Evolutionary conservation across 1,284 basidiomycete species (phyloP).

Genomic region (Sporisorium reilianum): DNA sequence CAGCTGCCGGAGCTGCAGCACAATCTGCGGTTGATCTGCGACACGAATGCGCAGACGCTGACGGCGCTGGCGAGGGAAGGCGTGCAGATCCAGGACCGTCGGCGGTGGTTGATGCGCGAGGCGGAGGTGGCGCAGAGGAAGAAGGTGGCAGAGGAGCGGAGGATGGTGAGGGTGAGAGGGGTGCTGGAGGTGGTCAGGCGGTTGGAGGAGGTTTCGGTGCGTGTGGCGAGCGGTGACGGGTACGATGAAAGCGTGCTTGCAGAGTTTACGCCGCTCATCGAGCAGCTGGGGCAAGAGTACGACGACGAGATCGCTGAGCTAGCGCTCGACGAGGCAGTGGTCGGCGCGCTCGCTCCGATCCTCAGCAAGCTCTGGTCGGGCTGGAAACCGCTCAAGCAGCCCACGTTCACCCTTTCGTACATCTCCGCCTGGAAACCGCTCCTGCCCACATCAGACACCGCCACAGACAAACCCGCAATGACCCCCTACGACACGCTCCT

Average conservation of each 20-base stretch:
- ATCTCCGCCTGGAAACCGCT: constrained; percentile 80
- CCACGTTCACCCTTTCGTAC: constrained; percentile 73
- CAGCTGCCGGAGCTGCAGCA: constrained; percentile 91
- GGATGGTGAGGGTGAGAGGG: constrained; percentile 51
- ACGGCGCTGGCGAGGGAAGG: constrained; percentile 90
- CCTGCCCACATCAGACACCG: constrained; percentile 70
- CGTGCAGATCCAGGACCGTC: constrained; percentile 81
- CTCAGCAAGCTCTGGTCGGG: constrained; percentile 76
- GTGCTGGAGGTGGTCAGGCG: constrained; percentile 40
- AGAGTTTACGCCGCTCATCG: constrained; percentile 29
- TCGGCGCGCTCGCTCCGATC: constrained; percentile 86
- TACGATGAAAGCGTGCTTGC: constrained; percentile 18
- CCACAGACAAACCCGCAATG: constrained; percentile 79
- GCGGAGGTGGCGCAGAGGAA: constrained; percentile 78
- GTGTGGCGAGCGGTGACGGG: not conserved
- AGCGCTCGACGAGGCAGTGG: constrained; percentile 82
- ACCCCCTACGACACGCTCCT: constrained; percentile 93
- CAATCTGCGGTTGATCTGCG: constrained; percentile 87
- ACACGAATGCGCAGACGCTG: constrained; percentile 83
- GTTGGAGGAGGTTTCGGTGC: constrained; percentile 31
- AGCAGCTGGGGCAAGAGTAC: constrained; percentile 20
- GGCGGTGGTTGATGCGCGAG: constrained; percentile 76
- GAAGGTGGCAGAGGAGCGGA: constrained; percentile 75
- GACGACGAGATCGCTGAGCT: constrained; percentile 27
- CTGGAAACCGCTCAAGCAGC: constrained; percentile 75